phyloP scores from a whole-genome alignment of 768 basidiomycete genomes.

The Suillus ampliporus region DNA sequence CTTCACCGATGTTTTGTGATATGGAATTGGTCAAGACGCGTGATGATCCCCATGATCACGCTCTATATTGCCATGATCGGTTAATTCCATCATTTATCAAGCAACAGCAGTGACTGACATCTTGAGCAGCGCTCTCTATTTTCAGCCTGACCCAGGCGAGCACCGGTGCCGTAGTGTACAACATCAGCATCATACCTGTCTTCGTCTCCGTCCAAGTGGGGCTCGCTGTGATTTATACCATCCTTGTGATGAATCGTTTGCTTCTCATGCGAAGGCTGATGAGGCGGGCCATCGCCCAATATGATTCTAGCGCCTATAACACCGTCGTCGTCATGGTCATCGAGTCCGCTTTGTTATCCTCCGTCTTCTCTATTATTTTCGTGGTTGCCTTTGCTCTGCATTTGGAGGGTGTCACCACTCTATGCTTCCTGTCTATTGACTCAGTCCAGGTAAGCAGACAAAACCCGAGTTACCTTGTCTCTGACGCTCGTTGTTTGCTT shows the following conservation, averaged over 20 bases:
- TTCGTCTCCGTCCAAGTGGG: conserved; percentile 38
- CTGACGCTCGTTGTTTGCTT: too few species aligned
- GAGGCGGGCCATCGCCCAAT: conserved; percentile 16
- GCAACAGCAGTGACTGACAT: not conserved
- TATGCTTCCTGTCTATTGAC: not conserved
- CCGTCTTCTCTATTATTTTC: conserved; percentile 34
- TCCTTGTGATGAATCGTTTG: conserved; percentile 37
- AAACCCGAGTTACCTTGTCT: too few species aligned
- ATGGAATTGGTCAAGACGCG: conserved; percentile 19
- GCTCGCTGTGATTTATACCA: conserved; percentile 36
- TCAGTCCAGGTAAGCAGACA: too few species aligned
- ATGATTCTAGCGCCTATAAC: conserved; percentile 29
- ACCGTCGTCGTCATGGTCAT: conserved; percentile 38
- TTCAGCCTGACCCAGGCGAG: conserved; percentile 20
- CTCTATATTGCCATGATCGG: conserved; percentile 21
- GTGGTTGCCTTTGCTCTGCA: conserved; percentile 36
- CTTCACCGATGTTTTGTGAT: conserved; percentile 20
- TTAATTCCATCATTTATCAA: not conserved
- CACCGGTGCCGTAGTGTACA: conserved; percentile 24
- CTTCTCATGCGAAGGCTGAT: conserved; percentile 25
- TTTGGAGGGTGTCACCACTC: conserved; percentile 7
- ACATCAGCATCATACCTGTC: conserved; percentile 26
- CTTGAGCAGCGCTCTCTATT: conserved; percentile 20
- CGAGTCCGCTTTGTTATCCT: conserved; percentile 41
- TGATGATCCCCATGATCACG: conserved; percentile 21